Base-by-base conservation (phyloP, 2,329 filamentous ascomycete species). In the Cercospora zeina region DNA sequence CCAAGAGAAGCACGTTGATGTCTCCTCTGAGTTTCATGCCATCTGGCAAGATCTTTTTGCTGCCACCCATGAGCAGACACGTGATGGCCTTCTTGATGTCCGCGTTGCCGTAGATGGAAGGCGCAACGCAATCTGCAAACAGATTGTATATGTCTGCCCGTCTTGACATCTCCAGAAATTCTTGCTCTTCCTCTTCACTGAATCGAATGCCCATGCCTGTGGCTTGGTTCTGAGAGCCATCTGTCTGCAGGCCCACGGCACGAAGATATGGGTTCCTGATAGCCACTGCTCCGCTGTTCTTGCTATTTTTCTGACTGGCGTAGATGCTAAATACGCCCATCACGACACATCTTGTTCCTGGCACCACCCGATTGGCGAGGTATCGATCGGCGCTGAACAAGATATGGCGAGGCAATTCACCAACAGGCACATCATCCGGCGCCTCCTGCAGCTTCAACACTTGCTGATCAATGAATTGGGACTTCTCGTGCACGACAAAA, bases 251-350 rank as follows among this genome's bases (percentile, higher is more conserved):
- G 4, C 95, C 95, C 2, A 97, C 91, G 0, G 95, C 92, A 66
- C 95, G 86, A 11, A 99, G 82, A 73, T 99, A 99, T 0, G 95
- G 95, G 53, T 96, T 97, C 67, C 95, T 86, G 70, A 99, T 97
- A 8, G 95, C 95, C 2, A 97, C 93, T 1, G 95, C 95, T 1
- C 89, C 89, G 16, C 83, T 85, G 69, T 88, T 89, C 76, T 93
- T 96, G 45, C 86, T 89, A 42, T 88, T 89, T 77, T 97, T 97
- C 47, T 74, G 71, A 70, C 89, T 89, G 76, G 97, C 91, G 77
- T 97, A 99, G 72, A 97, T 97, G 31, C 93, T 97, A 80, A 97
- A 99, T 34, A 99, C 91, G 19, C 95, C 95, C 85, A 95, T 97
- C 16, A 99, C 84, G 2, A 92, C 96, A 76, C 95, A 99, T 74